Conservation (phyloP, 225 moss, liverwort and hornwort species). For the Anthoceros angustus region DNA sequence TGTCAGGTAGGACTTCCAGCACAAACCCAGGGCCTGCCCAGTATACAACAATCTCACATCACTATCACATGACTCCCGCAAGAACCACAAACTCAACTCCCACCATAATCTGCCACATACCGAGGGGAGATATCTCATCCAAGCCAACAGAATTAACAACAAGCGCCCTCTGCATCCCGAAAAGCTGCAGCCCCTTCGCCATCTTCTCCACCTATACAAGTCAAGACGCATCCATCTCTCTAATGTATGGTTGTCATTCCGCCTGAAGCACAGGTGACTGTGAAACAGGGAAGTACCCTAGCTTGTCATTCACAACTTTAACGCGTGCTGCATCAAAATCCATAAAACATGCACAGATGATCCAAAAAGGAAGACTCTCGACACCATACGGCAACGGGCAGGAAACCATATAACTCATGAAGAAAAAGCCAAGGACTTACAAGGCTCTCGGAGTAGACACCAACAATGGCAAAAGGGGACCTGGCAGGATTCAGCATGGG, state of each 20-base stretch:
- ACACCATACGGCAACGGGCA: too few relatives aligned
- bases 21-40: conserved; percentile 24
- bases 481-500: conserved; percentile 85
- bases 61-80: not conserved
- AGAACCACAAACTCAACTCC: not conserved
- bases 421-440: conserved; percentile 20
- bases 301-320: too few relatives aligned
- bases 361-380: too few relatives aligned
- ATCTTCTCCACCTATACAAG: conserved; percentile 43
- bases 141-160: conserved; percentile 94
- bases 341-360: too few relatives aligned
- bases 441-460: conserved; percentile 71
- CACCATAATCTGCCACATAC: conserved; percentile 18
- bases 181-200: conserved; percentile 72
- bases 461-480: conserved; percentile 78
- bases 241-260: not conserved
- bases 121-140: conserved; percentile 96
- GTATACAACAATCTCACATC: not conserved
- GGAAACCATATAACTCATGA: not conserved
- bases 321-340: too few relatives aligned
- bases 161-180: conserved; percentile 65
- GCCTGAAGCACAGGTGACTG: not conserved
- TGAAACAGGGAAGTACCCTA: not conserved
- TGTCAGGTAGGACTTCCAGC: conserved; percentile 55
- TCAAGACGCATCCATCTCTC: not conserved